Percentiles rank a stretch among this genome's conserved stretches.
Conservation (phyloP, 2,329 filamentous ascomycete species). For the Ceratocystis alfenasii region DNA sequence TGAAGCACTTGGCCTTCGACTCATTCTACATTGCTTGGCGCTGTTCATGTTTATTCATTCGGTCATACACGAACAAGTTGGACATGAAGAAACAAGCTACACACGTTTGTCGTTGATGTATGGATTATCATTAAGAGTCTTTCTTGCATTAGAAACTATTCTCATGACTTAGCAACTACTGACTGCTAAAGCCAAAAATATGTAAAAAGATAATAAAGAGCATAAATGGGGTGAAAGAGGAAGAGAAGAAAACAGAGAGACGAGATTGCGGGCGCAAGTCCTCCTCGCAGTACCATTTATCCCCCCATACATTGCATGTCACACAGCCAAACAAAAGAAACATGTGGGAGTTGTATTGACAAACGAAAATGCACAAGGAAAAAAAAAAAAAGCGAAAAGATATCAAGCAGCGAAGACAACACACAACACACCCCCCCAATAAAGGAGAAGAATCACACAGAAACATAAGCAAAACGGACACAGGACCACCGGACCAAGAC, state of each 20-base stretch:
- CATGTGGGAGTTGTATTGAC: constrained; percentile 8
- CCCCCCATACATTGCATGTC: constrained; percentile 1
- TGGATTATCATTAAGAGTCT: neutral
- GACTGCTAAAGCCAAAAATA: neutral
- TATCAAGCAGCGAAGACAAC: constrained; percentile 6
- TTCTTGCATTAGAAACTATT: constrained; percentile 7
- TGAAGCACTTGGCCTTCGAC: neutral
- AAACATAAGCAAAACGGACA: neutral
- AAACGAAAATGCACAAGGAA: constrained; percentile 3
- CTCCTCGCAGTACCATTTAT: neutral
- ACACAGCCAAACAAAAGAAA: constrained; percentile 4
- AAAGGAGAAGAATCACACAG: neutral
- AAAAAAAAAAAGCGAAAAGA: neutral
- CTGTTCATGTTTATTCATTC: too few relatives aligned
- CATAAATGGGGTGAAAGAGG: neutral
- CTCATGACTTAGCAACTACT: neutral
- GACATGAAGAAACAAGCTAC: neutral
- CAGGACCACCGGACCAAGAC: neutral
- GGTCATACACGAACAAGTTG: too few relatives aligned
- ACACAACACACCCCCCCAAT: neutral
- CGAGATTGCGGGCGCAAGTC: neutral
- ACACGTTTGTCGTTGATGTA: neutral
- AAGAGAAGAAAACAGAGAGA: neutral
- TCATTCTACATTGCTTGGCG: too few relatives aligned
- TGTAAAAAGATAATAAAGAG: neutral